These are phyloP conservation scores for Raffaelea albimanens DNA, from an alignment of 2,329 filamentous ascomycete species.

Conservation along the genomic window DNA sequence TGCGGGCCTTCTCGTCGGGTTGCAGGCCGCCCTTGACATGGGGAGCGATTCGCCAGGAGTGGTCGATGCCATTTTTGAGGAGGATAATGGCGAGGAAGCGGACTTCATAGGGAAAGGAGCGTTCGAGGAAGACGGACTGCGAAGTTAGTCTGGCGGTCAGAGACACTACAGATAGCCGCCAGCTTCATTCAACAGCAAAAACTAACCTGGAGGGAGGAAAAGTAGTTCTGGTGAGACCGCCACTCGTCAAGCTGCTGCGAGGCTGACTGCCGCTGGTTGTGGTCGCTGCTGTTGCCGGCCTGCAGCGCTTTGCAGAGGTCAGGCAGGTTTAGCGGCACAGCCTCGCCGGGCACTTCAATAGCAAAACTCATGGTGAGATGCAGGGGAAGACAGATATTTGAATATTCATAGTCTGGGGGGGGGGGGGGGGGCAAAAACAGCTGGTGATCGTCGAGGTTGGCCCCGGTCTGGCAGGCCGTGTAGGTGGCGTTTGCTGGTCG, in stretches of 20 bases:
- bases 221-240: slow-evolving; percentile 59
- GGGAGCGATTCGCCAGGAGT: slow-evolving; percentile 70
- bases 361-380: slow-evolving; percentile 50
- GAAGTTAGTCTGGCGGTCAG: background rate
- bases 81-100: slow-evolving; percentile 89
- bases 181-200: no score
- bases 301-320: slow-evolving; percentile 57
- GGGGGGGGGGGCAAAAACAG: background rate
- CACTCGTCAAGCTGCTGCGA: slow-evolving; percentile 63
- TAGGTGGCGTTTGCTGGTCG: no score
- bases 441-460: no score
- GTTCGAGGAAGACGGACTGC: slow-evolving; percentile 76
- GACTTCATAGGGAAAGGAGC: slow-evolving; percentile 63
- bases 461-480: no score
- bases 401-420: background rate
- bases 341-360: slow-evolving; percentile 75
- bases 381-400: background rate
- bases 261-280: slow-evolving; percentile 55
- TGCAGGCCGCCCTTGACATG: slow-evolving; percentile 54
- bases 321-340: slow-evolving; percentile 56
- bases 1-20: slow-evolving; percentile 64
- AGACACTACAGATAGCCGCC: background rate
- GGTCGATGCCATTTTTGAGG: slow-evolving; percentile 93
- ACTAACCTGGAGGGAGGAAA: slow-evolving; percentile 56
- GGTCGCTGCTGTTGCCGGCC: slow-evolving; percentile 52